Evolutionary conservation across 2,329 filamentous ascomycete genomes (phyloP).

Genomic region (Fusarium buharicum): DNA sequence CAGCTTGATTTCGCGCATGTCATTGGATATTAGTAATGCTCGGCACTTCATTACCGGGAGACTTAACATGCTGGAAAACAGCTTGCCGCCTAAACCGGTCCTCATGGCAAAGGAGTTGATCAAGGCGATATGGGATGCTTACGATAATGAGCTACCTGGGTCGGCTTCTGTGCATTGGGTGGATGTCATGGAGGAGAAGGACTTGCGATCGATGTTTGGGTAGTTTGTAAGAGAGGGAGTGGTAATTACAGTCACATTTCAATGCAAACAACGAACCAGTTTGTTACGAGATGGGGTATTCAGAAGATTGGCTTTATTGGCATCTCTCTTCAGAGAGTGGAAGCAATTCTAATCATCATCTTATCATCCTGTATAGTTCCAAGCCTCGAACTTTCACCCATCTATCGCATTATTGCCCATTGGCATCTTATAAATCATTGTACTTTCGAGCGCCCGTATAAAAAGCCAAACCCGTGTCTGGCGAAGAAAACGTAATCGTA

Average conservation of each 20-base stretch:
- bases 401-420: neutral
- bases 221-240: conserved; percentile 15
- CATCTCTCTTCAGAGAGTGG: neutral
- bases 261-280: neutral
- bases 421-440: conserved; percentile 40
- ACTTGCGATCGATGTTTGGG: conserved; percentile 50
- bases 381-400: neutral
- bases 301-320: conserved; percentile 2
- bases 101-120: conserved; percentile 55
- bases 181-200: conserved; percentile 54
- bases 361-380: conserved; percentile 10
- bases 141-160: conserved; percentile 51
- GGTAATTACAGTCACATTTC: neutral
- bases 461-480: conserved; percentile 70
- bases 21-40: conserved; percentile 52
- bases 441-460: conserved; percentile 58
- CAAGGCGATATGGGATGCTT: conserved; percentile 55
- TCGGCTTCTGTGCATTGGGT: conserved; percentile 54
- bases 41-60: conserved; percentile 54
- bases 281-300: neutral
- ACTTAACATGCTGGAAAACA: conserved; percentile 53
- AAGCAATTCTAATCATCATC: conserved; percentile 29
- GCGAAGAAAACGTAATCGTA: conserved; percentile 73
- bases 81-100: conserved; percentile 55
- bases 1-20: conserved; percentile 41